Evolutionary conservation across 176 grass and related monocot species (phyloP), one percentile per base, ranked within the genome.

Genomic region (Themeda triandra): DNA sequence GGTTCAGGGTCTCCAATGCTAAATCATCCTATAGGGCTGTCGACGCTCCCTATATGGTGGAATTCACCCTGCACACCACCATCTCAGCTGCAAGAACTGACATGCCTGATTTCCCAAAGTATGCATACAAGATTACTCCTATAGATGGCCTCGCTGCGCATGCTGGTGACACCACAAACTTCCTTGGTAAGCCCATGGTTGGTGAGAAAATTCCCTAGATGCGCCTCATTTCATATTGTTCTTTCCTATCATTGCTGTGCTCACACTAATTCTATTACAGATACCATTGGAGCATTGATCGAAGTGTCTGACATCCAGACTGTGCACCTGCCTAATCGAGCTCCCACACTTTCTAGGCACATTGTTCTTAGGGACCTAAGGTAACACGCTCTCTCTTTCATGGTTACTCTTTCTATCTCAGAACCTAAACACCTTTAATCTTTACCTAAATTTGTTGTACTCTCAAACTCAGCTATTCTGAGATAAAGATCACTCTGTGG

Each of bases 251-350:
- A 8, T 8, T 9, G 37, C 39, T 41, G 39, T 41, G 2, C 2
- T 41, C 10, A 10, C 39, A 3, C 39, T 41, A 8, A 39, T 11
- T 10, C 2, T 11, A 9, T 12, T 42, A 10, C 40, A 56, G 51
- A 58, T 58, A n/a, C 21, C 2, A 58, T 58, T 58, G 53, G 53
- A 0, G 1, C 19, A 0, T 8, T n/a, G 19, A 21, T 58, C 8
- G 53, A n/a, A 1, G 21, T n/a, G 0, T 58, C 53, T 1, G 53
- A 58, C 0, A 1, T 1, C 0, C 7, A 58, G 0, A 9, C 1
- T 9, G 7, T n/a, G 2, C 21, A 4, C 2, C 21, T 58, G 17
- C 19, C 19, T 2, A n/a, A n/a, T 2, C 23, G 9, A 4, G 5
- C 46, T 0, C 46, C 46, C 1, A 49, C 15, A 1, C 1, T 49